Conservation (phyloP, 2,329 filamentous ascomycete genomes). For the Penicillium sp. region DNA sequence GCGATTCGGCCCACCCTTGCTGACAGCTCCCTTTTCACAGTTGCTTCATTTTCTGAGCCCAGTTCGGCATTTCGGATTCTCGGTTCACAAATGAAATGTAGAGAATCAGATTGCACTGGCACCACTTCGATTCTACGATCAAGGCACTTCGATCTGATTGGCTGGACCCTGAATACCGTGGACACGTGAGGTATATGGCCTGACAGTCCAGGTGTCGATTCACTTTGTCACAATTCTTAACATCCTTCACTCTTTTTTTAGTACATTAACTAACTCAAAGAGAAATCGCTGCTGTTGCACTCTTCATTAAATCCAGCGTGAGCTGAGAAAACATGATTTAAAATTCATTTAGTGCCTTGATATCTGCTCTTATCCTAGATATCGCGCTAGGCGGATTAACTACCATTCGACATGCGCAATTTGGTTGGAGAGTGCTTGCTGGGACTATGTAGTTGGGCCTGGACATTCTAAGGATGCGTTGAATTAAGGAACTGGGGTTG, state of each 20-base stretch:
- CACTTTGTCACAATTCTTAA: background rate
- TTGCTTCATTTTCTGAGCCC: background rate
- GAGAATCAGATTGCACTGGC: background rate
- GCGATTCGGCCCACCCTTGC: background rate
- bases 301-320: background rate
- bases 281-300: background rate
- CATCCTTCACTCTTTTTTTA: background rate
- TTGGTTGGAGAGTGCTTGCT: background rate
- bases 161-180: background rate
- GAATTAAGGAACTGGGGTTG: background rate
- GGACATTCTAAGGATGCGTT: background rate
- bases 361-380: no score
- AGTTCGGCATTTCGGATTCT: background rate
- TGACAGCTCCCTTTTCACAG: background rate
- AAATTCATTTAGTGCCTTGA: no score
- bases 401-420: no score
- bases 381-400: no score
- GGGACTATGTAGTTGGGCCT: no score
- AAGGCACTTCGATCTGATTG: background rate
- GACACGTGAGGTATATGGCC: background rate
- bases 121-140: background rate
- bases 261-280: background rate
- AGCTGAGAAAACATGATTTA: background rate
- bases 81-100: background rate
- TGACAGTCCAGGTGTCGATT: background rate